Conservation (phyloP, 352 stramenopile genomes). For the Aphanomyces cochlioides region DNA sequence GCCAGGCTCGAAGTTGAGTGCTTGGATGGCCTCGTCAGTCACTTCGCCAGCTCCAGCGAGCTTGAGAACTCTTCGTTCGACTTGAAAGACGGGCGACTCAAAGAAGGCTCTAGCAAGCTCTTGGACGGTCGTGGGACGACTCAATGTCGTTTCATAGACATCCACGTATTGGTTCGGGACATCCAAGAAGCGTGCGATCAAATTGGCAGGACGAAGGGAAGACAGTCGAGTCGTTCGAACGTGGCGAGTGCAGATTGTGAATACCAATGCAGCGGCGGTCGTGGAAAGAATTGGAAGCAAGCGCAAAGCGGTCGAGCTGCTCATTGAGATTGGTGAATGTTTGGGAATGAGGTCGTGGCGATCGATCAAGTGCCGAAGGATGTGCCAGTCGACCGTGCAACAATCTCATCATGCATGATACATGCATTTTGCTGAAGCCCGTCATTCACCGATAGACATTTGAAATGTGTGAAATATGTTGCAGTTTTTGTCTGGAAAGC, state of each 20-base stretch:
- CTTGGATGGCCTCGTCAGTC: slow-evolving; percentile 2
- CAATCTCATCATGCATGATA: too few species aligned
- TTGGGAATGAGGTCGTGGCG: too few species aligned
- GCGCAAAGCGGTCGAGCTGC: neutral
- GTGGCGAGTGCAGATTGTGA: neutral
- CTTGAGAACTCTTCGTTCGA: slow-evolving; percentile 9
- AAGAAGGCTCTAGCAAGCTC: slow-evolving; percentile 9
- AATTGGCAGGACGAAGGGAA: neutral
- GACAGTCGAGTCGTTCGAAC: neutral
- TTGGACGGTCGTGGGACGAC: neutral
- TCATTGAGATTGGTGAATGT: too few species aligned
- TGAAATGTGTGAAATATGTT: too few species aligned
- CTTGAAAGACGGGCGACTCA: slow-evolving; percentile 28
- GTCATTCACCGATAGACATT: too few species aligned
- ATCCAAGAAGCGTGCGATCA: neutral
- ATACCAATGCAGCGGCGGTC: neutral
- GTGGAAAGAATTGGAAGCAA: neutral
- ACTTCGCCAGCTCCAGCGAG: slow-evolving; percentile 1
- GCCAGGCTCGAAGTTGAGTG: neutral
- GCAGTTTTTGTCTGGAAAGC: too few species aligned
- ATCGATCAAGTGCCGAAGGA: too few species aligned
- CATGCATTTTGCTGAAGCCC: too few species aligned
- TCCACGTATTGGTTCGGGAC: slow-evolving; percentile 1
- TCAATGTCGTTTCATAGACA: neutral
- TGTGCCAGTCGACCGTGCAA: too few species aligned